phyloP scores from a whole-genome alignment of 495 filamentous ascomycete species.

The Talaromyces adpressus region DNA sequence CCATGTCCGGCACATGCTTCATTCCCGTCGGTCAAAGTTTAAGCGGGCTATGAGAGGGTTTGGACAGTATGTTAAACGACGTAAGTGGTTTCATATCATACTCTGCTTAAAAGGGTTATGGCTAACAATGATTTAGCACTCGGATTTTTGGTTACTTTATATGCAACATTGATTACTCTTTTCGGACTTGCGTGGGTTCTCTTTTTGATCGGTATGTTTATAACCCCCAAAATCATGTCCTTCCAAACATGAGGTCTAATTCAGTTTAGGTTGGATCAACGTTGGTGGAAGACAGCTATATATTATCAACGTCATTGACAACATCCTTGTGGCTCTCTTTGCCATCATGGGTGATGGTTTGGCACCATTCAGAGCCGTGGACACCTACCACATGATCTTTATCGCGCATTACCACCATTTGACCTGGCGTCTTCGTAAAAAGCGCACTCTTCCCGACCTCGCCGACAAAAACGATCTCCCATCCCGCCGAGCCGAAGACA shows the following conservation, averaged over 20 bases:
- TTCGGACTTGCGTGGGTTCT: constrained; percentile 80
- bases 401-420: constrained; percentile 60
- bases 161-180: constrained; percentile 71
- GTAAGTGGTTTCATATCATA: constrained; percentile 26
- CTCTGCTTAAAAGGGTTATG: not conserved
- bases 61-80: constrained; percentile 62
- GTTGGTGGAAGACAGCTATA: constrained; percentile 65
- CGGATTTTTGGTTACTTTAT: constrained; percentile 69
- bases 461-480: constrained; percentile 69
- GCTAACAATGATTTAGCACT: constrained; percentile 37
- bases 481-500: constrained; percentile 33
- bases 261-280: constrained; percentile 61
- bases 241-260: not conserved
- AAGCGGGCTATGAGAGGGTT: constrained; percentile 71
- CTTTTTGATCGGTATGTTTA: constrained; percentile 57
- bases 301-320: constrained; percentile 69
- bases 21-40: constrained; percentile 68
- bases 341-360: constrained; percentile 71
- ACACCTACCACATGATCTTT: constrained; percentile 77
- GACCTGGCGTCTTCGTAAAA: constrained; percentile 63
- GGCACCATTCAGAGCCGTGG: constrained; percentile 65
- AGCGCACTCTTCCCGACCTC: constrained; percentile 54
- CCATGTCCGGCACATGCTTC: constrained; percentile 74
- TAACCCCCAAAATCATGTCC: not conserved
- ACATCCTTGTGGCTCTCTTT: constrained; percentile 69